Base-by-base conservation (phyloP, 768 basidiomycete species). In the Chiua virens region DNA sequence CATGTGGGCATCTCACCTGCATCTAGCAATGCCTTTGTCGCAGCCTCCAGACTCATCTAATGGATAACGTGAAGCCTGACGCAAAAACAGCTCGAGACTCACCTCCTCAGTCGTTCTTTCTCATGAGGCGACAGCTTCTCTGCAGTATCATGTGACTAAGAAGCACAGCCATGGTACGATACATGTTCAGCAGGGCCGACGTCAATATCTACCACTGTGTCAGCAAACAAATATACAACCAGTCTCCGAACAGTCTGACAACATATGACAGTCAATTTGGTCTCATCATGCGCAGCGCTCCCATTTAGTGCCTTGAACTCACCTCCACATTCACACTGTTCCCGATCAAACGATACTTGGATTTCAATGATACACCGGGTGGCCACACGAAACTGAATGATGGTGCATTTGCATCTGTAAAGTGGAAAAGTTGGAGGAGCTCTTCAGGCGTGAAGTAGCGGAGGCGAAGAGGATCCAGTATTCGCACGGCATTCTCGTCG, bases 21-120 rank as follows among this genome's bases (percentile, higher is more conserved):
- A 59, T 94, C 92, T 14, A 93, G 79, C 22, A 93, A 75, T 1
- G 92, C 91, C 60, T 94, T 93, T 1, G 89, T 90, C 1, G 87
- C 81, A 1, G 92, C 92, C 66, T 93, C 42, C 15, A 39, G 20
- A 21, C 44, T 39, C 49, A 48, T 48, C 44, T 51, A 25, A 34
- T 9, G 13, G 15, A 32, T 11, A 28, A 43, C 9, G 15, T 45
- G 17, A 7, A 36, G 17, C 18, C 18, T 6, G 27, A 10, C 22
- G 17, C 10, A 13, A 34, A 36, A 28, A 18, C 20, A 28, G 8
- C 20, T 4, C 21, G 1, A 28, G 40, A 28, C 68, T 36, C 64
- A 83, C 86, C 60, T 89, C 86, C 47, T 89, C 84, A 0, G 84
- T 86, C 7, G 77, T 73, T 65, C 85, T 78, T 49, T 70, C 70